These are phyloP conservation scores for Rhododendron kiyosumense DNA, from an alignment of 148 eudicot genomes.

Conservation along the genomic window DNA sequence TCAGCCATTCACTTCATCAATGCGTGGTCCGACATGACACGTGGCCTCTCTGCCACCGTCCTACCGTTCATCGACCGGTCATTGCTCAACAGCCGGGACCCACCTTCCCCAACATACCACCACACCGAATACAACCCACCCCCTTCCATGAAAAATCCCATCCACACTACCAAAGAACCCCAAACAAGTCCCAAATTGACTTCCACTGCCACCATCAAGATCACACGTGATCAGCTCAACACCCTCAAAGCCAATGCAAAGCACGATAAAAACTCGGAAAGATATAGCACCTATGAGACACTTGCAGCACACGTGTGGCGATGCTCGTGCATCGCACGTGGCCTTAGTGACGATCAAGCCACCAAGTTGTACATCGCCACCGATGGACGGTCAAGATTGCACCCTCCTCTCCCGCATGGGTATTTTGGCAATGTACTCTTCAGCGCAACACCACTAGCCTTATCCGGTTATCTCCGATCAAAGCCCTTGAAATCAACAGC, in stretches of 20 bases:
- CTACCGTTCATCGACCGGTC: conserved; percentile 36
- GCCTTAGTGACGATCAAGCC: conserved; percentile 13
- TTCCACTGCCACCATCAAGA: not conserved
- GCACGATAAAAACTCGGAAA: not conserved
- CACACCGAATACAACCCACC: conserved; percentile 24
- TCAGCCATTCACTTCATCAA: conserved; percentile 31
- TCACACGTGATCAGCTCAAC: conserved; percentile 18
- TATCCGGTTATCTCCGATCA: conserved; percentile 15
- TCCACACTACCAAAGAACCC: not conserved
- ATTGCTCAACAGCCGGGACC: conserved; percentile 17
- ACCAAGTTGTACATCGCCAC: conserved; percentile 19
- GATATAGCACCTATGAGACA: conserved; percentile 21
- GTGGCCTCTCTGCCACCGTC: conserved; percentile 18
- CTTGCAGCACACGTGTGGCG: conserved; percentile 26
- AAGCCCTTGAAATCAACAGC: conserved; percentile 4
- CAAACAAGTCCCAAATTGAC: not conserved
- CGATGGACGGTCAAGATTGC: conserved; percentile 20
- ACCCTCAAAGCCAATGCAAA: conserved; percentile 20
- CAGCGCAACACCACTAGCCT: not conserved
- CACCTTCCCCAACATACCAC: conserved; percentile 17
- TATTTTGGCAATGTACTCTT: conserved; percentile 26
- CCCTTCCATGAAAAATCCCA: conserved; percentile 12
- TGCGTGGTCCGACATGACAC: conserved; percentile 30
- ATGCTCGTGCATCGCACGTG: conserved; percentile 22
- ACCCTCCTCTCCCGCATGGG: conserved; percentile 23